Conservation (phyloP, 768 basidiomycete genomes). For the Trametes cubensis region DNA sequence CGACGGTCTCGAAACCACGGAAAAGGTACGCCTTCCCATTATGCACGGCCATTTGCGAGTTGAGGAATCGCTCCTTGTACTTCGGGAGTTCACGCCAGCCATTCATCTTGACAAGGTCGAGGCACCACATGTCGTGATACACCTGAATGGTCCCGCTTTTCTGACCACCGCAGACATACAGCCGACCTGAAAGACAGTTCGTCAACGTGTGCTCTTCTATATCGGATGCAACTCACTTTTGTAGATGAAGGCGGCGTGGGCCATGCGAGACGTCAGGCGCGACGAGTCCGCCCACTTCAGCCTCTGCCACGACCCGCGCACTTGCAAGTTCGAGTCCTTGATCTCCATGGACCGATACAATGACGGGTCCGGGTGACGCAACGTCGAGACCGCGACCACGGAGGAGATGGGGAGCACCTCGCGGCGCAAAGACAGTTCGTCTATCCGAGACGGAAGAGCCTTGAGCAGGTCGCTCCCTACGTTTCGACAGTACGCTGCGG, state of each 20-base stretch:
- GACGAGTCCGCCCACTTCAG: slow-evolving; percentile 32
- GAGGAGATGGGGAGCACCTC: slow-evolving; percentile 1
- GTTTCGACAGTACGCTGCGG: slow-evolving; percentile 36
- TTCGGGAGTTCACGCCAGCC: slow-evolving; percentile 26
- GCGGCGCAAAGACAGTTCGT: slow-evolving; percentile 7
- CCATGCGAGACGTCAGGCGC: slow-evolving; percentile 33
- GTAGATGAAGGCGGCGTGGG: slow-evolving; percentile 29
- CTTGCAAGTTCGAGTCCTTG: slow-evolving; percentile 29
- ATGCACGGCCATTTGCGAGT: slow-evolving; percentile 28
- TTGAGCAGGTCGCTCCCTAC: slow-evolving; percentile 3
- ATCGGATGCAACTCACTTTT: slow-evolving; percentile 14
- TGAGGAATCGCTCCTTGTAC: slow-evolving; percentile 15
- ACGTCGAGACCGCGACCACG: not conserved
- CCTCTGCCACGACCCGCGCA: slow-evolving; percentile 42
- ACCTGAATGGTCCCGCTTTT: slow-evolving; percentile 18
- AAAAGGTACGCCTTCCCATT: slow-evolving; percentile 42
- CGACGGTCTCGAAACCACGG: slow-evolving; percentile 35
- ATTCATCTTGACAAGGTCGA: slow-evolving; percentile 24
- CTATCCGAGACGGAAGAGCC: not conserved
- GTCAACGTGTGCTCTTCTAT: not conserved
- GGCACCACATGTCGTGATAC: slow-evolving; percentile 26
- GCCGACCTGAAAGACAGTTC: slow-evolving; percentile 11
- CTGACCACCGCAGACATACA: slow-evolving; percentile 25
- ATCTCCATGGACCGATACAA: slow-evolving; percentile 15
- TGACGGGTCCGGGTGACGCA: slow-evolving; percentile 25